These are phyloP conservation scores for Capsaspora owczarzaki DNA, from an alignment of 78 protist genomes.

Conservation along the genomic window DNA sequence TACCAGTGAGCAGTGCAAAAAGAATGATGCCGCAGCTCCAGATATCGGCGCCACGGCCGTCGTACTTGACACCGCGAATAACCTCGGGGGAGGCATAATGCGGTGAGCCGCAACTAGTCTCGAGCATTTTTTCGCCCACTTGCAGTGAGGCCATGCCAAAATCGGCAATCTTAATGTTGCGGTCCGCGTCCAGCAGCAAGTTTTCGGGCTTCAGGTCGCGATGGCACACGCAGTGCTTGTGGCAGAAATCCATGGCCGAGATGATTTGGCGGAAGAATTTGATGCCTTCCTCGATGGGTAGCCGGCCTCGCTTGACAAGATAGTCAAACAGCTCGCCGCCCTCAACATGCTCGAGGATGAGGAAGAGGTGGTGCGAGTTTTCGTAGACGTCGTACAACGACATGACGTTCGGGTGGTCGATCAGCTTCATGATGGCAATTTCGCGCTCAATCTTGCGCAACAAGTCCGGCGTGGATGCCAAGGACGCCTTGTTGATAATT, in stretches of 20 bases:
- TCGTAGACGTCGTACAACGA: slow-evolving; percentile 84
- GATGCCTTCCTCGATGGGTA: slow-evolving; percentile 62
- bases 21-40: slow-evolving; percentile 18
- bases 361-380: slow-evolving; percentile 62
- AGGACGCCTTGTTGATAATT: slow-evolving; percentile 54
- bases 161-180: slow-evolving; percentile 83
- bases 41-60: slow-evolving; percentile 30
- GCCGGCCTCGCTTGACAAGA: slow-evolving; percentile 54
- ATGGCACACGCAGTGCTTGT: slow-evolving; percentile 69
- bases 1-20: slow-evolving; percentile 90
- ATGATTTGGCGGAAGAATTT: slow-evolving; percentile 74
- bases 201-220: slow-evolving; percentile 99
- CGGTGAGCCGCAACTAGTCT: slow-evolving; percentile 63
- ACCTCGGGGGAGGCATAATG: slow-evolving; percentile 24
- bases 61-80: slow-evolving; percentile 13
- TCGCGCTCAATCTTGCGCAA: slow-evolving; percentile 75
- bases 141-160: slow-evolving; percentile 82
- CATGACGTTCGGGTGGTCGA: slow-evolving; percentile 83
- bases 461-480: slow-evolving; percentile 43
- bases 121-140: background rate
- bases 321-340: slow-evolving; percentile 89
- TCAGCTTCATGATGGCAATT: slow-evolving; percentile 74
- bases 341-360: slow-evolving; percentile 77
- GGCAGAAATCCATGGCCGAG: slow-evolving; percentile 78
- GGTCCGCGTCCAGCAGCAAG: slow-evolving; percentile 57